Evolutionary conservation across 768 basidiomycete species (phyloP).

Genomic region (Daedalea quercina): DNA sequence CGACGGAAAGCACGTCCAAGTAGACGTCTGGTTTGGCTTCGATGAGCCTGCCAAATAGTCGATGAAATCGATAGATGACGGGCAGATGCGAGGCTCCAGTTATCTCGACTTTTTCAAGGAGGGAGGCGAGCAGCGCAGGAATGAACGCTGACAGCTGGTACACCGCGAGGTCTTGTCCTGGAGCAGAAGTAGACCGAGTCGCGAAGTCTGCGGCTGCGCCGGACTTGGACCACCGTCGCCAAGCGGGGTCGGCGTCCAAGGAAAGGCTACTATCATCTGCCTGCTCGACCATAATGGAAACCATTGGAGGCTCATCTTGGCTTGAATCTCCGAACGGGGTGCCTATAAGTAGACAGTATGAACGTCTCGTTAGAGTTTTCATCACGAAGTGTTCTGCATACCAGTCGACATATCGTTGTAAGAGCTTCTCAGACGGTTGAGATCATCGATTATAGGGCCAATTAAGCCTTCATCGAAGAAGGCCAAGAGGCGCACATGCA

Average conservation of each 20-base stretch:
- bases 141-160: slow-evolving; percentile 60
- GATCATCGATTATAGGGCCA: slow-evolving; percentile 43
- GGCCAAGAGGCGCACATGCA: slow-evolving; percentile 54
- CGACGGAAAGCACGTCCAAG: slow-evolving; percentile 63
- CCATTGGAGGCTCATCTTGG: slow-evolving; percentile 25
- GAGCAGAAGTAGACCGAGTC: slow-evolving; percentile 44
- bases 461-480: slow-evolving; percentile 66
- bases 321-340: background rate
- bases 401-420: background rate
- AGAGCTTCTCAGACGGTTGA: slow-evolving; percentile 26
- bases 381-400: too few species aligned
- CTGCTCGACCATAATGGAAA: slow-evolving; percentile 60
- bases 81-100: slow-evolving; percentile 24
- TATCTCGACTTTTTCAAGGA: slow-evolving; percentile 52
- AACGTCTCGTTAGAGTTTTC: background rate
- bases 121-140: slow-evolving; percentile 53
- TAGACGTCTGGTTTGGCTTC: slow-evolving; percentile 60
- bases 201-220: slow-evolving; percentile 7
- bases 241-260: slow-evolving; percentile 5
- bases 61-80: slow-evolving; percentile 42
- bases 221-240: slow-evolving; percentile 18
- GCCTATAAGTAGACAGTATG: background rate
- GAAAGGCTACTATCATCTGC: slow-evolving; percentile 25
- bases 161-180: slow-evolving; percentile 44
- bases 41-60: slow-evolving; percentile 47